phyloP scores from a whole-genome alignment of 495 filamentous ascomycete genomes.

The Thermochaetoides thermophila region DNA sequence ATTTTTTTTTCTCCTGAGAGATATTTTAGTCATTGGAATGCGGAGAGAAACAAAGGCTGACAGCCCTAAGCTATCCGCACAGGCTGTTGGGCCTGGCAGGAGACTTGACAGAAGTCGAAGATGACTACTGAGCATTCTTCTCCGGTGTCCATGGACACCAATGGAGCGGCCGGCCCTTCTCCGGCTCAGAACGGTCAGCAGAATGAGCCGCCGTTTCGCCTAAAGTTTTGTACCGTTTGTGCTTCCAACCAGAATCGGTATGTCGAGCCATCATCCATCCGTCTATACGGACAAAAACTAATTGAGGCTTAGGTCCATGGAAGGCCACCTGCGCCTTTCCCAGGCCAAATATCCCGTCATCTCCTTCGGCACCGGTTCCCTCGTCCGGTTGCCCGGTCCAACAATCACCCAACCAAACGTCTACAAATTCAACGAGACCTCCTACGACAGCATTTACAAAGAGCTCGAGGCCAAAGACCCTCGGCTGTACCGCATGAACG shows the following conservation, averaged over 20 bases:
- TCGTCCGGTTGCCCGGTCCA: slow-evolving; percentile 87
- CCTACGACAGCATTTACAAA: slow-evolving; percentile 82
- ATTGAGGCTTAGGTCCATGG: slow-evolving; percentile 61
- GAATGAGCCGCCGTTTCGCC: slow-evolving; percentile 52
- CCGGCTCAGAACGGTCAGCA: slow-evolving; percentile 26
- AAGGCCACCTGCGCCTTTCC: slow-evolving; percentile 84
- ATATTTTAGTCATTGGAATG: too few species aligned
- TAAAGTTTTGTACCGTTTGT: slow-evolving; percentile 97
- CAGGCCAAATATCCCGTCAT: slow-evolving; percentile 82
- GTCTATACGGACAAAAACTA: background rate
- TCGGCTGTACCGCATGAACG: slow-evolving; percentile 79
- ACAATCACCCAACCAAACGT: slow-evolving; percentile 88
- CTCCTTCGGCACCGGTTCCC: slow-evolving; percentile 91
- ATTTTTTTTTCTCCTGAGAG: slow-evolving; percentile 39
- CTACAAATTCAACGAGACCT: slow-evolving; percentile 90
- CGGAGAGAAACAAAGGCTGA: too few species aligned
- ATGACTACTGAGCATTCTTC: too few species aligned
- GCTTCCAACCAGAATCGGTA: slow-evolving; percentile 93
- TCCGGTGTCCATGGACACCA: too few species aligned
- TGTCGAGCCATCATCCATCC: slow-evolving; percentile 5
- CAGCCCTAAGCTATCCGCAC: too few species aligned
- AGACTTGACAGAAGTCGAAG: too few species aligned
- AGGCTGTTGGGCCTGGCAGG: too few species aligned
- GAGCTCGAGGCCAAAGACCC: slow-evolving; percentile 77
- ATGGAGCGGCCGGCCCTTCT: too few species aligned